Base-by-base conservation (phyloP, 2,329 filamentous ascomycete species). In the Alternaria sp. region DNA sequence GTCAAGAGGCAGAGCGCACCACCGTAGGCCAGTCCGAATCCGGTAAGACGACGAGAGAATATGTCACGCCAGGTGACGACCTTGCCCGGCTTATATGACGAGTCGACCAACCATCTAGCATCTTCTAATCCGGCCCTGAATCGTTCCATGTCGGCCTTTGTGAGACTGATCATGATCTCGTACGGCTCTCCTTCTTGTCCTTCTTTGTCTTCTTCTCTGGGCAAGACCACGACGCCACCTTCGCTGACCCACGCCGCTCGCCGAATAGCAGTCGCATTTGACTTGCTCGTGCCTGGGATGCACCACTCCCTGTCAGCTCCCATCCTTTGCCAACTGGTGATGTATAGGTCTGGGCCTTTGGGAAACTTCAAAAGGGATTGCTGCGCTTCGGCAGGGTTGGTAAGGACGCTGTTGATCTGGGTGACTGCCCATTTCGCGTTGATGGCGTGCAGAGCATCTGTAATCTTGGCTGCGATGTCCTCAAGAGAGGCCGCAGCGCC, bases 321-420 rank as follows among this genome's bases (percentile, higher is more conserved):
- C 25, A 75, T 71, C 28, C 75, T 50, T 58, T 69, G 63, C 74
- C 74, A 77, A 23, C 68, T 73, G 1, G 74, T 74, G n/a, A 76
- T 68, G 32, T 71, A 75, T 4, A 76, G 30, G 36, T 76, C 73
- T 2, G 72, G 70, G 2, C 74, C 74, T 21, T 71, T 69, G 10
- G 43, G 43, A 2, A 67, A 65, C 12, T n/a, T 40, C 5, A 62
- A n/a, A 12, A 36, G 17, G 5, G 36, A 17, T 10, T 55, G 57
- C 5, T 57, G 32, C 5, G 46, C 45, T 30, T 30, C 40, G 11
- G 28, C 23, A 23, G 57, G 32, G 11, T 58, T 19, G 4, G 10
- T 32, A 8, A 62, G 54, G 21, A 58, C 47, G 17, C 23, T 56
- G 13, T 26, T 25, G 10, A 62, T 44, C n/a, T 62, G 45, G 2